phyloP scores from a whole-genome alignment of 805 yeast genomes.

The Zygosaccharomyces siamensis region DNA sequence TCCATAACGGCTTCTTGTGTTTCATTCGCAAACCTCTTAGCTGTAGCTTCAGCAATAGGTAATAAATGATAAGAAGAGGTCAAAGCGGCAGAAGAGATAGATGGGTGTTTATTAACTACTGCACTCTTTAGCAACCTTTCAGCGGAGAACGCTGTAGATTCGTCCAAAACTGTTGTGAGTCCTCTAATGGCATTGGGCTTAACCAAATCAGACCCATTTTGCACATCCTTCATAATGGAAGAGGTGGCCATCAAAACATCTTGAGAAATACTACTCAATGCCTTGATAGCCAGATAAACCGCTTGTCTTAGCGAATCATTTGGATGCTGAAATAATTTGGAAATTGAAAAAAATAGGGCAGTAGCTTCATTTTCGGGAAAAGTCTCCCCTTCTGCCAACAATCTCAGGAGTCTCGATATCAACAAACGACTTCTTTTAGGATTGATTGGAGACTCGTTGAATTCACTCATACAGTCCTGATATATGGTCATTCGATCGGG shows the following conservation, averaged over 20 bases:
- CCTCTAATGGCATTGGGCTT: conserved; percentile 96
- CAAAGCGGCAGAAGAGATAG: conserved; percentile 89
- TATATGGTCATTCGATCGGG: conserved; percentile 97
- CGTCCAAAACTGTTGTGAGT: conserved; percentile 82
- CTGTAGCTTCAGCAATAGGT: conserved; percentile 86
- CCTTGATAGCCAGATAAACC: conserved; percentile 92
- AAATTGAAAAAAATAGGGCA: conserved; percentile 84
- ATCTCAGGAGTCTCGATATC: conserved; percentile 75
- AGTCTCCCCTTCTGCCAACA: conserved; percentile 78
- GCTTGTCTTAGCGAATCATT: conserved; percentile 80
- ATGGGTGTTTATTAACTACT: conserved; percentile 84
- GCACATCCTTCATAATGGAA: conserved; percentile 96
- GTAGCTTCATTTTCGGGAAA: conserved; percentile 91
- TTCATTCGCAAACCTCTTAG: conserved; percentile 90
- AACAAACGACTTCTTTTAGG: conserved; percentile 81
- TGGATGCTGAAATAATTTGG: conserved; percentile 90
- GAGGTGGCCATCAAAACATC: conserved; percentile 97
- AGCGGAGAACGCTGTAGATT: conserved; percentile 83
- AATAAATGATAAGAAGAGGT: conserved; percentile 85
- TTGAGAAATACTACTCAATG: conserved; percentile 74
- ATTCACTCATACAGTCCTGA: conserved; percentile 89
- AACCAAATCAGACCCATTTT: conserved; percentile 76
- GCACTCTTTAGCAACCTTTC: conserved; percentile 91
- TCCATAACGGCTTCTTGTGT: conserved; percentile 78
- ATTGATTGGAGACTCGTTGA: conserved; percentile 85